A percentile compares a stretch with the other conserved stretches of the same genome.
These are phyloP conservation scores for Metschnikowia santaceciliae DNA, from an alignment of 805 yeast genomes.

Conservation along the genomic window DNA sequence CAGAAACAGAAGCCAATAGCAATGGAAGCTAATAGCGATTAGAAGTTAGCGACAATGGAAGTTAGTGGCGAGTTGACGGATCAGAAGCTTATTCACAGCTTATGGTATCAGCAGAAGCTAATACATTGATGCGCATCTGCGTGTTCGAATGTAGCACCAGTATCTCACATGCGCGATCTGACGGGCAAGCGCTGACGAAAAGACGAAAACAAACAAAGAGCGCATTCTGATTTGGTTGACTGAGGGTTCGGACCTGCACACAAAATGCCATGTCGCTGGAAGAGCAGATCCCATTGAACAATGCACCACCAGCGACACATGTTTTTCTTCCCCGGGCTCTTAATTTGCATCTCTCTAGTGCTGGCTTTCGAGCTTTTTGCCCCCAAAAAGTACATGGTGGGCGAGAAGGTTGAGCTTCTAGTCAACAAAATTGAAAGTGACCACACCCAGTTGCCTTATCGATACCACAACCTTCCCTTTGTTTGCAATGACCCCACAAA, in stretches of 20 bases:
- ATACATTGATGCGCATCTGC: background rate
- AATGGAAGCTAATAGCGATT: background rate
- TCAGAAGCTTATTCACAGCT: background rate
- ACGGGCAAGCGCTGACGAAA: background rate
- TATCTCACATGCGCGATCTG: background rate
- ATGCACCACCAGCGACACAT: conserved; percentile 1
- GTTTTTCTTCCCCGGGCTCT: conserved; percentile 8
- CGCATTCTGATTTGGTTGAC: background rate
- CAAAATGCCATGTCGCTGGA: background rate
- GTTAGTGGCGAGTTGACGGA: background rate
- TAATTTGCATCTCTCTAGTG: conserved; percentile 5
- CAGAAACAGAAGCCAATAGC: no score
- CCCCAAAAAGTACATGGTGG: conserved; percentile 38
- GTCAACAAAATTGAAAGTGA: conserved; percentile 81
- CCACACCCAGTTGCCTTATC: conserved; percentile 69
- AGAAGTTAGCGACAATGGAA: background rate
- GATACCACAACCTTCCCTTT: conserved; percentile 74
- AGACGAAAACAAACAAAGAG: background rate
- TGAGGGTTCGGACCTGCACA: background rate
- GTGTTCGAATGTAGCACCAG: background rate
- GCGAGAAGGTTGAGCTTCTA: conserved; percentile 62
- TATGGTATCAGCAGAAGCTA: background rate
- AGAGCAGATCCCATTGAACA: background rate
- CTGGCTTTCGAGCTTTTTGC: conserved; percentile 22
- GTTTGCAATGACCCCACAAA: conserved; percentile 63